Base-by-base conservation (phyloP, 1,139 yeast species). In the Pichia cactophila region DNA sequence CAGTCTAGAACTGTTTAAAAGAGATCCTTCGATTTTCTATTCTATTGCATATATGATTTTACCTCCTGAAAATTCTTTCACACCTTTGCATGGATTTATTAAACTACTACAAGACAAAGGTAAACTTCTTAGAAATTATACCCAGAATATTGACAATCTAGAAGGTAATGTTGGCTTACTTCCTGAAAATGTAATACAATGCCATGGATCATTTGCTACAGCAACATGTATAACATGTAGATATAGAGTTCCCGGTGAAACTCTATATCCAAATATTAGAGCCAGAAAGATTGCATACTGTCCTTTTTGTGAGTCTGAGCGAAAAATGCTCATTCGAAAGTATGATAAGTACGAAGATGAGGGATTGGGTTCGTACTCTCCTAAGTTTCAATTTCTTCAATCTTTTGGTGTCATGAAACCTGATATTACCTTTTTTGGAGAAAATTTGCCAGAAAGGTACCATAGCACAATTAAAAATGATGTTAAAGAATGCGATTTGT, bases 371-470 rank as follows among this genome's bases (percentile, higher is more conserved):
- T 40, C 29, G 5, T 69, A 65, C 35, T 68, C 68, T 26, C 54
- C 67, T 9, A 63, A 61, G 42, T 63, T 54, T 43, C 58, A 59
- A 8, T 47, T 56, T 48, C 54, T 60, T 26, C 70, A 71, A 47
- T 77, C 83, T n/a, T 82, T 66, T 62, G 96, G 96, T n/a, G 92
- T 89, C 6, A 75, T 87, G 74, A 90, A 92, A 63, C 98, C 98
- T 0, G 96, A 92, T 64, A 90, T 92, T 52, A 90, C 97, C 0
- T 92, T 92, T 62, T 92, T 92, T 60, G 96, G 96, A 8, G 97
- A 92, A 63, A 80, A 83, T 14, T 72, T 92, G 50, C 97, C 97
- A 0, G 69, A 73, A n/a, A 67, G 74, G 48, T 89, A 85, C 60
- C 92, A 87, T 57, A 77, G 77, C 45, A 69, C 77, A 29, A 75